Conservation (phyloP, 805 yeast species). For the Candida pseudoglaebosa region DNA sequence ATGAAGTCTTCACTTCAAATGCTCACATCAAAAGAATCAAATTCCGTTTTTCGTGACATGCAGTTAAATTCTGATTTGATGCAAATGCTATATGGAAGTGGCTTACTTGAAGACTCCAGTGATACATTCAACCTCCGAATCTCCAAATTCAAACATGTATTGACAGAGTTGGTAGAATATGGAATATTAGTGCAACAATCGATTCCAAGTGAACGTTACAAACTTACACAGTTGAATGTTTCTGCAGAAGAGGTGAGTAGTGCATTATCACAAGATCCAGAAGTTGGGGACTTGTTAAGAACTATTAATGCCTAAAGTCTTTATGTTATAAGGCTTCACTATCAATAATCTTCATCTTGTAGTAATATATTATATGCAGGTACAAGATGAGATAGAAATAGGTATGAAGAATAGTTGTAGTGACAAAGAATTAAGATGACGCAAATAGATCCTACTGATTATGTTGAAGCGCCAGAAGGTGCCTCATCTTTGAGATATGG, state of each 20-base stretch:
- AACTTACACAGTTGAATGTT: conserved; percentile 60
- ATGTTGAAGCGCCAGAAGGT: conserved; percentile 50
- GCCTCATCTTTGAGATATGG: conserved; percentile 35
- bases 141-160: conserved; percentile 53
- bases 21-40: conserved; percentile 27
- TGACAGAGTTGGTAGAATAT: conserved; percentile 70
- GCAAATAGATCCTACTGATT: conserved; percentile 44
- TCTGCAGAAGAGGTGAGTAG: conserved; percentile 66
- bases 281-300: conserved; percentile 10
- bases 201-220: conserved; percentile 62
- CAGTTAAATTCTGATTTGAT: conserved; percentile 12
- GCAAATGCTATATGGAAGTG: conserved; percentile 25
- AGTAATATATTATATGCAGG: conserved; percentile 5
- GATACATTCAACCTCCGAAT: conserved; percentile 42
- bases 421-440: conserved; percentile 14
- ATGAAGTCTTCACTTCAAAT: conserved; percentile 49
- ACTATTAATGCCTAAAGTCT: background rate
- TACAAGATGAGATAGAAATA: conserved; percentile 1
- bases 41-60: conserved; percentile 14
- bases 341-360: too few relatives aligned
- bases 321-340: background rate
- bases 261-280: conserved; percentile 41
- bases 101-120: conserved; percentile 16
- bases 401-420: background rate
- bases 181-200: conserved; percentile 73